A percentile compares a stretch with the other conserved stretches of the same genome.
These are phyloP conservation scores for Sporobolomyces pararoseus DNA, from an alignment of 768 basidiomycete genomes.

Conservation along the genomic window DNA sequence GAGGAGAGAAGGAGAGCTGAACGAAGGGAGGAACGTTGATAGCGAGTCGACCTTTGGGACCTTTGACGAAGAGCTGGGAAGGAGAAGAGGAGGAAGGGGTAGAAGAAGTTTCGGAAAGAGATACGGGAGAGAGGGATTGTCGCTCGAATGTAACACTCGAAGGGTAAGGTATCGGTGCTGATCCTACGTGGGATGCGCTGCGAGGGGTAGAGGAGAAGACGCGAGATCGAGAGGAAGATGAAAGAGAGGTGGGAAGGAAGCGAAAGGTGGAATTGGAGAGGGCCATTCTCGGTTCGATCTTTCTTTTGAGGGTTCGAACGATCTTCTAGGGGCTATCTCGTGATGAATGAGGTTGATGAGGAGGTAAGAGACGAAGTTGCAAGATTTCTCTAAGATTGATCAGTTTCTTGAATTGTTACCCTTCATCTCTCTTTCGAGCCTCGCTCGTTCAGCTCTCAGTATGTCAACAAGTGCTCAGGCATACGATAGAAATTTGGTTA, in stretches of 20 bases:
- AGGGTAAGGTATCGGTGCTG: slow-evolving; percentile 29
- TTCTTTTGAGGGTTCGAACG: no score
- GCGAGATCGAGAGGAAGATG: slow-evolving; percentile 2
- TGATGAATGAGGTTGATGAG: no score
- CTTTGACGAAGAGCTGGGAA: slow-evolving; percentile 13
- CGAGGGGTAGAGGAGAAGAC: not conserved
- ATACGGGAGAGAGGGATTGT: not conserved
- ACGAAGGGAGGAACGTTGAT: slow-evolving; percentile 37
- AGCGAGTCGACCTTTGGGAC: slow-evolving; percentile 32
- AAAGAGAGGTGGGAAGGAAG: not conserved
- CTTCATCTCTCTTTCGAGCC: not conserved
- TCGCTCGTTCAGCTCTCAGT: no score
- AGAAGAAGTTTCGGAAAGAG: not conserved
- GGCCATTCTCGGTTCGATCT: not conserved
- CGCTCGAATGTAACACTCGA: slow-evolving; percentile 16
- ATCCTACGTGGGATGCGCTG: slow-evolving; percentile 29
- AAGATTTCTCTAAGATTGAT: no score
- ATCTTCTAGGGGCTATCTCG: no score
- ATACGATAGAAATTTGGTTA: slow-evolving; percentile 28
- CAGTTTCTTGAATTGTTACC: no score
- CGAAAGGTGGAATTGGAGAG: not conserved
- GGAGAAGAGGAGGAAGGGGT: not conserved
- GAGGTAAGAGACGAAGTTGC: no score
- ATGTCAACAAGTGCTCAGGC: slow-evolving; percentile 4
- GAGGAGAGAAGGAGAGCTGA: slow-evolving; percentile 1